A percentile compares a stretch with the other conserved stretches of the same genome.
These are phyloP conservation scores for Fusarium liriodendri DNA, from an alignment of 2,329 filamentous ascomycete genomes.

Conservation along the genomic window DNA sequence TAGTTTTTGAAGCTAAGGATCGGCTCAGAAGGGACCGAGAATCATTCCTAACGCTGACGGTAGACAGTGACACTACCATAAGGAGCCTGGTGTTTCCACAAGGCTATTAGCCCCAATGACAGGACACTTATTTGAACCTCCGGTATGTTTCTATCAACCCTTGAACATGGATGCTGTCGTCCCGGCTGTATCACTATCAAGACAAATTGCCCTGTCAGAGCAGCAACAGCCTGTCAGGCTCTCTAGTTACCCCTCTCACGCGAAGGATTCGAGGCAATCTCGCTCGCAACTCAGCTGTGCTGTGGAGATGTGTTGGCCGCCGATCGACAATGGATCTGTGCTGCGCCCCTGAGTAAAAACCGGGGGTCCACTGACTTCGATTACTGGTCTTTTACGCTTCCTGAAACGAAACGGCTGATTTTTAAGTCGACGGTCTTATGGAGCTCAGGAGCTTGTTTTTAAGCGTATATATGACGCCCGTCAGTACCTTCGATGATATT, in stretches of 20 bases:
- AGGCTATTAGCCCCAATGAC: background rate
- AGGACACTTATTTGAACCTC: background rate
- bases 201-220: background rate
- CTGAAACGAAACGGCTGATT: background rate
- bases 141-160: background rate
- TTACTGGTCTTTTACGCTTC: background rate
- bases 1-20: background rate
- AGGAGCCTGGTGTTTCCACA: background rate
- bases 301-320: background rate
- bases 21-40: background rate
- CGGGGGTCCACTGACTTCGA: background rate
- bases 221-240: background rate
- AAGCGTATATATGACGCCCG: background rate
- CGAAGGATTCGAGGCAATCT: background rate
- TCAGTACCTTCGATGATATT: background rate
- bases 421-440: background rate
- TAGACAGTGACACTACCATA: background rate
- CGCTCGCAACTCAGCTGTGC: background rate
- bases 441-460: background rate
- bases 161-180: background rate
- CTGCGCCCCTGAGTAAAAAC: background rate
- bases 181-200: background rate
- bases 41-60: background rate
- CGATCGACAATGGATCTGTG: background rate
- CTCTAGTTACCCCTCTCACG: background rate